These are phyloP conservation scores for Gossypium rotundifolium DNA, from an alignment of 345 rosid species.

Conservation along the genomic window DNA sequence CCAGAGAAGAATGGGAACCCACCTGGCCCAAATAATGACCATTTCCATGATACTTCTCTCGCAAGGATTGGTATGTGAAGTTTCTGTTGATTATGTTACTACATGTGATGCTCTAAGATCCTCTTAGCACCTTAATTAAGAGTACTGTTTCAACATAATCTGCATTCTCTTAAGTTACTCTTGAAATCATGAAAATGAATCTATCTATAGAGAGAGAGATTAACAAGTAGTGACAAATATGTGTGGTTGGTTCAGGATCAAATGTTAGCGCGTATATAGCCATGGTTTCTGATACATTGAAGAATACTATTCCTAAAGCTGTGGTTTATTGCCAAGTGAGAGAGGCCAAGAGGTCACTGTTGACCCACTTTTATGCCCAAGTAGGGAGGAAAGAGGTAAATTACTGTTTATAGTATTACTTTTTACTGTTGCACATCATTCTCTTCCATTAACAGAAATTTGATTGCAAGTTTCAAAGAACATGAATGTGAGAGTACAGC, in stretches of 20 bases:
- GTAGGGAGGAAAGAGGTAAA: conserved; percentile 93
- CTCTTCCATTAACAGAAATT: background rate
- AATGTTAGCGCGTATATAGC: conserved; percentile 83
- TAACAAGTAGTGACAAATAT: conserved; percentile 10
- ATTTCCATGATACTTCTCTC: conserved; percentile 70
- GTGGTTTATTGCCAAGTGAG: conserved; percentile 95
- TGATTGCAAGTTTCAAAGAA: background rate
- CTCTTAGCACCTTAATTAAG: background rate
- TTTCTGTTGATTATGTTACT: background rate
- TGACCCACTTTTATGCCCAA: conserved; percentile 79
- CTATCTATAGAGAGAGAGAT: background rate
- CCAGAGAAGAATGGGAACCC: conserved; percentile 62
- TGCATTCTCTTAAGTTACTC: background rate
- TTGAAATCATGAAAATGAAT: background rate
- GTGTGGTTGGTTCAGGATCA: conserved; percentile 49
- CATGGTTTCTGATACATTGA: conserved; percentile 91
- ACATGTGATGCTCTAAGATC: background rate
- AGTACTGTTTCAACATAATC: background rate
- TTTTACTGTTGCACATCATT: background rate
- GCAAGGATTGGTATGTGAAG: conserved; percentile 63
- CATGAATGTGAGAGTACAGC: background rate
- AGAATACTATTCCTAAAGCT: conserved; percentile 90
- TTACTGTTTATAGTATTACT: background rate
- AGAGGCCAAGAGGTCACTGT: conserved; percentile 86
- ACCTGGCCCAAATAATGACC: conserved; percentile 54